phyloP scores from a whole-genome alignment of 1,139 yeast species.

The Kurtzmaniella quercitrusa region DNA sequence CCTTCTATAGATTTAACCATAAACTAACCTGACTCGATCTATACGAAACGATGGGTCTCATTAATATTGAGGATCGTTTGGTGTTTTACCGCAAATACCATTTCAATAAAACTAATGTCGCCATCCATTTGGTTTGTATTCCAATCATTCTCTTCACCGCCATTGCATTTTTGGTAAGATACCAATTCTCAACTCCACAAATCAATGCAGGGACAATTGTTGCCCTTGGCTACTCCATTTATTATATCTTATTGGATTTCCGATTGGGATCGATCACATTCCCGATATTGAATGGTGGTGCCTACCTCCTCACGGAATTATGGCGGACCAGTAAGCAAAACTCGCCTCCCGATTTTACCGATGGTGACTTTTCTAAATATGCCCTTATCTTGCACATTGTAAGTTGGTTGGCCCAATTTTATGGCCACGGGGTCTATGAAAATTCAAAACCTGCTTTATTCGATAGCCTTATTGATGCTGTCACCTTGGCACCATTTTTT shows the following conservation, averaged over 20 bases:
- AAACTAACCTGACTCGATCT: no score
- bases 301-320: slow-evolving; percentile 32
- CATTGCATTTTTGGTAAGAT: slow-evolving; percentile 34
- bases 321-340: slow-evolving; percentile 16
- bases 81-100: slow-evolving; percentile 86
- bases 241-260: slow-evolving; percentile 42
- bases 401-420: slow-evolving; percentile 83
- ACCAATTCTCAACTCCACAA: slow-evolving; percentile 24
- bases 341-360: slow-evolving; percentile 17
- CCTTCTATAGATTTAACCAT: no score
- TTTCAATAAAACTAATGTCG: slow-evolving; percentile 61
- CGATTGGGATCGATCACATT: slow-evolving; percentile 37
- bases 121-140: slow-evolving; percentile 74
- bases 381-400: slow-evolving; percentile 42
- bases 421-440: slow-evolving; percentile 85
- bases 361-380: slow-evolving; percentile 20
- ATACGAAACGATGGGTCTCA: neutral
- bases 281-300: slow-evolving; percentile 34
- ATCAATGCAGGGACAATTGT: slow-evolving; percentile 35
- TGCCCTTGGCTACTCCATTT: slow-evolving; percentile 35
- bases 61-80: slow-evolving; percentile 60
- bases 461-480: slow-evolving; percentile 78
- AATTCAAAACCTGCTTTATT: slow-evolving; percentile 81
- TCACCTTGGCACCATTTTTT: slow-evolving; percentile 88
- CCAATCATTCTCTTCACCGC: slow-evolving; percentile 68